phyloP scores from a whole-genome alignment of 208 protist species.

The Vickermania spadyakhi region DNA sequence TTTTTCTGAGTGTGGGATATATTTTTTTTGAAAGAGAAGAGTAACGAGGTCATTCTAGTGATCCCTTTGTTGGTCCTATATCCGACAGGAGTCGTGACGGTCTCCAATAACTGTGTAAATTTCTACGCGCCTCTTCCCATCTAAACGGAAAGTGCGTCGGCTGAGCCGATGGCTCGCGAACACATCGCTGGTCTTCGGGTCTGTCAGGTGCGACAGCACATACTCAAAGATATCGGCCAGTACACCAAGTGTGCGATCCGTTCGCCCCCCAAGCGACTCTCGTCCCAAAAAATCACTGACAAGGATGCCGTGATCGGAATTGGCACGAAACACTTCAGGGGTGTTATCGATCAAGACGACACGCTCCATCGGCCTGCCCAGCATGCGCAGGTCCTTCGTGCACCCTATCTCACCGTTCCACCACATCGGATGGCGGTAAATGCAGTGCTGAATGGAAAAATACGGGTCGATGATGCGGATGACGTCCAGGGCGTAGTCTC shows the following conservation, averaged over 20 bases:
- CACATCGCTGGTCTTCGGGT: not conserved
- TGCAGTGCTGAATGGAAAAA: conserved; percentile 49
- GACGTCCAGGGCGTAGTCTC: conserved; percentile 67
- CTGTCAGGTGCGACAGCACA: conserved; percentile 13
- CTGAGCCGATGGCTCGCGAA: not conserved
- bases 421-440: conserved; percentile 70
- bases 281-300: conserved; percentile 66
- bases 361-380: conserved; percentile 47
- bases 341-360: conserved; percentile 79
- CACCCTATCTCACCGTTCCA: conserved; percentile 20
- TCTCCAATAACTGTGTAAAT: not conserved
- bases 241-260: conserved; percentile 39
- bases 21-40: too few species aligned
- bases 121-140: not conserved
- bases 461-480: conserved; percentile 76
- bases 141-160: not conserved
- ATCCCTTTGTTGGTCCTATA: too few species aligned
- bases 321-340: conserved; percentile 39
- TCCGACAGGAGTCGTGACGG: not conserved
- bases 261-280: conserved; percentile 35
- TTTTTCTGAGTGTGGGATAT: too few species aligned
- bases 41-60: too few species aligned
- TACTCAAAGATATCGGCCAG: conserved; percentile 37
- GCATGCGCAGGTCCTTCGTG: conserved; percentile 55
- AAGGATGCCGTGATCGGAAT: conserved; percentile 40